These are phyloP conservation scores for Hypoxylon fuscum DNA, from an alignment of 495 filamentous ascomycete species.

Conservation along the genomic window DNA sequence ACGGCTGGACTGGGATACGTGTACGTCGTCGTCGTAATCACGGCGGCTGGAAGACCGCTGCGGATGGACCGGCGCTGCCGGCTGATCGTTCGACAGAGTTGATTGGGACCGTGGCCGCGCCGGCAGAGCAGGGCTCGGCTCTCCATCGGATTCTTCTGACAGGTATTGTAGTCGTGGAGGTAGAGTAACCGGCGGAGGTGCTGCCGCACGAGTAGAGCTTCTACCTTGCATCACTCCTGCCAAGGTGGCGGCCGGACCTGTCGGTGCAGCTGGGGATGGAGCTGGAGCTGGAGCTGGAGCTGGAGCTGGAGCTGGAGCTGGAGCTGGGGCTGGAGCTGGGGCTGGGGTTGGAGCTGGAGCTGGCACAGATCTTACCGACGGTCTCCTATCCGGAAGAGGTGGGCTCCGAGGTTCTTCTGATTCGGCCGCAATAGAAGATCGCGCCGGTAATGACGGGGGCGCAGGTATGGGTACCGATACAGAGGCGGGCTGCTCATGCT, in stretches of 20 bases:
- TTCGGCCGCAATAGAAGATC: slow-evolving; percentile 44
- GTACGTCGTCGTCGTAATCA: slow-evolving; percentile 36
- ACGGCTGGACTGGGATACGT: slow-evolving; percentile 53
- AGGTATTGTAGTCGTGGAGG: slow-evolving; percentile 62
- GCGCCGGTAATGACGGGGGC: slow-evolving; percentile 38
- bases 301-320: slow-evolving; percentile 19
- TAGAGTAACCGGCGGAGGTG: slow-evolving; percentile 39
- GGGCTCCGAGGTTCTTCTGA: slow-evolving; percentile 55
- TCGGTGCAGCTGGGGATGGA: slow-evolving; percentile 24
- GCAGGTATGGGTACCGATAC: slow-evolving; percentile 5
- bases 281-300: too few relatives aligned
- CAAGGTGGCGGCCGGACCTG: slow-evolving; percentile 41
- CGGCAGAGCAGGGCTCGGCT: slow-evolving; percentile 73
- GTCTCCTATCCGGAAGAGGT: slow-evolving; percentile 42
- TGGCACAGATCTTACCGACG: slow-evolving; percentile 23
- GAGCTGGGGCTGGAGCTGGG: too few relatives aligned
- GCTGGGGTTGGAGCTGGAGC: too few relatives aligned
- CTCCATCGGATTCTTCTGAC: slow-evolving; percentile 69
- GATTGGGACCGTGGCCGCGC: slow-evolving; percentile 71
- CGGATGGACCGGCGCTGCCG: slow-evolving; percentile 50
- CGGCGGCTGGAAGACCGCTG: slow-evolving; percentile 36
- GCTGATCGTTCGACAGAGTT: slow-evolving; percentile 60
- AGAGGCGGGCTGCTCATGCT: too few relatives aligned
- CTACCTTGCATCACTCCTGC: slow-evolving; percentile 49
- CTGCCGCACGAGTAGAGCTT: slow-evolving; percentile 28